Evolutionary conservation across 345 rosid genomes (phyloP).

Genomic region (Brassica cretica): DNA sequence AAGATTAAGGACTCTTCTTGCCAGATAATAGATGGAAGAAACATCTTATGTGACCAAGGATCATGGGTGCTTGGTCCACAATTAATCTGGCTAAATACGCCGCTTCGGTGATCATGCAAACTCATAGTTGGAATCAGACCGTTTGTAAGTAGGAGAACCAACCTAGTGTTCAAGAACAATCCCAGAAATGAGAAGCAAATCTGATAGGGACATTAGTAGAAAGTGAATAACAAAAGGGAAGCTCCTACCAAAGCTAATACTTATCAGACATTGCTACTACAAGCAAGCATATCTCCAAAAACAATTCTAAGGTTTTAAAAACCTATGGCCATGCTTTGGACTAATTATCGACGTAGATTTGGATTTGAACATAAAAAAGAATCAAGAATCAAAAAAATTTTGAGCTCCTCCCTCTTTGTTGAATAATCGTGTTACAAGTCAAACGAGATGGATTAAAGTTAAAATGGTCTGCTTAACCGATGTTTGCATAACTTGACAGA

Average conservation of each 20-base stretch:
- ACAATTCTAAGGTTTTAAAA: constrained; percentile 63
- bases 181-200: not conserved
- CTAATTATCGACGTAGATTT: constrained; percentile 42
- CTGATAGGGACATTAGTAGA: not conserved
- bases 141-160: not conserved
- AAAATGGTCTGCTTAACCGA: constrained; percentile 10
- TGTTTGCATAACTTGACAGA: constrained; percentile 26
- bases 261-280: not conserved
- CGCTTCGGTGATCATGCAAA: not conserved
- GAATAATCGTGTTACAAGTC: constrained; percentile 16
- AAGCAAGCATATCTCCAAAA: not conserved
- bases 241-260: too few species aligned
- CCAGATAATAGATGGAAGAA: not conserved
- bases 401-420: not conserved
- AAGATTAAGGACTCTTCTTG: not conserved
- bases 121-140: not conserved
- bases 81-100: not conserved
- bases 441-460: constrained; percentile 24
- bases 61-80: not conserved
- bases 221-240: not conserved
- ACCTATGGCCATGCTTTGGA: constrained; percentile 55
- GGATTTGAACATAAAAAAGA: constrained; percentile 13
- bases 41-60: not conserved
- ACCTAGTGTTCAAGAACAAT: not conserved
- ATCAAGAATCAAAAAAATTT: not conserved